Evolutionary conservation across 768 basidiomycete species (phyloP).

Genomic region (Suillus subluteus): DNA sequence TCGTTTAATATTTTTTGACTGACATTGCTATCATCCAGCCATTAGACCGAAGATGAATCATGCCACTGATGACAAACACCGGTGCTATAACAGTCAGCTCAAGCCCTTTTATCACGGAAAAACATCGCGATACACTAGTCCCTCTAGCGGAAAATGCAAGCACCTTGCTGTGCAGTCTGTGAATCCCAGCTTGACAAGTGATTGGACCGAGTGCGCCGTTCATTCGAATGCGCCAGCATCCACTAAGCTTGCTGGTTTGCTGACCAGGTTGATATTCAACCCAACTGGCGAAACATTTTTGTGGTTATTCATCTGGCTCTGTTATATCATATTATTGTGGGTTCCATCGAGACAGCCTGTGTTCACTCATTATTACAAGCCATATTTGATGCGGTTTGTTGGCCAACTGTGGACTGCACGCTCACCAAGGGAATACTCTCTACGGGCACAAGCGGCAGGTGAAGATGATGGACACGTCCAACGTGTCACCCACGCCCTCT

Average conservation of each 20-base stretch:
- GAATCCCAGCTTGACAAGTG: conserved; percentile 1
- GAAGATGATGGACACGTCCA: not conserved
- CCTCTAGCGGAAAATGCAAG: no score
- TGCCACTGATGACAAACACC: no score
- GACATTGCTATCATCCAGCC: no score
- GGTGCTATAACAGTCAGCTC: no score
- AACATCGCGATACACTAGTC: no score
- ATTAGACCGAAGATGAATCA: no score
- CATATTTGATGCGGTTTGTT: conserved; percentile 22
- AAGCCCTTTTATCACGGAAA: no score
- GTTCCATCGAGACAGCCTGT: conserved; percentile 9
- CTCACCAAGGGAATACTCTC: conserved; percentile 24
- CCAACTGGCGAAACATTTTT: not conserved
- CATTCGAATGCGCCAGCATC: not conserved
- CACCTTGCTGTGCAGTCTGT: conserved; percentile 12
- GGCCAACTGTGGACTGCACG: conserved; percentile 29
- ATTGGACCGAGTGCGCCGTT: conserved; percentile 3
- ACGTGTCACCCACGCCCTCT: conserved; percentile 15
- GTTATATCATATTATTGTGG: conserved; percentile 19
- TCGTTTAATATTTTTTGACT: no score
- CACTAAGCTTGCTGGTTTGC: conserved; percentile 24
- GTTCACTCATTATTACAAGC: conserved; percentile 16
- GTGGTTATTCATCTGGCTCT: conserved; percentile 23
- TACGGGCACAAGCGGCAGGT: conserved; percentile 14
- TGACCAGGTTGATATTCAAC: conserved; percentile 9